These are phyloP conservation scores for Aspergillus sp. DNA, from an alignment of 2,329 filamentous ascomycete genomes.

Conservation along the genomic window DNA sequence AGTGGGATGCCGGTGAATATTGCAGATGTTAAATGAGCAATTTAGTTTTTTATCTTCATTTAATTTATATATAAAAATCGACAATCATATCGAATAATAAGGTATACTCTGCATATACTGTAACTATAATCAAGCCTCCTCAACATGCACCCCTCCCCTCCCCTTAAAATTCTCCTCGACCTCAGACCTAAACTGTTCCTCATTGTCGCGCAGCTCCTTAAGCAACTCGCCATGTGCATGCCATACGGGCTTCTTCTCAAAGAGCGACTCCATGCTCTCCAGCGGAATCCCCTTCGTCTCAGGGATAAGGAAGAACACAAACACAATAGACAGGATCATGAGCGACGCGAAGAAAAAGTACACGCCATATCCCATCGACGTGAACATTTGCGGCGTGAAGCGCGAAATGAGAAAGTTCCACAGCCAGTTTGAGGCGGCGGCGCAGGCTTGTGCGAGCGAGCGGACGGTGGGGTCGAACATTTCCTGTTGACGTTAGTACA, in stretches of 20 bases:
- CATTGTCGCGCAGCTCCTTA: slow-evolving; percentile 32
- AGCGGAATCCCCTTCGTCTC: slow-evolving; percentile 67
- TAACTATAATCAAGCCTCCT: not conserved
- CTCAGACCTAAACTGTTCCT: slow-evolving; percentile 33
- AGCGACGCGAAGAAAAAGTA: slow-evolving; percentile 67
- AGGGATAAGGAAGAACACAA: slow-evolving; percentile 61
- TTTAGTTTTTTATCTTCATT: not conserved
- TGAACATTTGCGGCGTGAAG: slow-evolving; percentile 46
- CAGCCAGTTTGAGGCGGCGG: slow-evolving; percentile 44
- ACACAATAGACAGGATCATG: slow-evolving; percentile 58
- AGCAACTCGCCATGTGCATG: slow-evolving; percentile 36
- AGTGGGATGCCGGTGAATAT: slow-evolving; percentile 37
- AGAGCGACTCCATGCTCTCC: slow-evolving; percentile 64
- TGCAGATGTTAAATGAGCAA: not conserved
- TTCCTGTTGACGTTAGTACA: slow-evolving; percentile 41
- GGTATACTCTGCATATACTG: not conserved
- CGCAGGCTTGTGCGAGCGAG: slow-evolving; percentile 70
- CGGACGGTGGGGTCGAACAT: slow-evolving; percentile 73
- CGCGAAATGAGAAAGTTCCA: slow-evolving; percentile 40
- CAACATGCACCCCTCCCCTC: slow-evolving; percentile 2
- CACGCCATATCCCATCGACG: slow-evolving; percentile 55
- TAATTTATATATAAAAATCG: not conserved
- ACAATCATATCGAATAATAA: no score
- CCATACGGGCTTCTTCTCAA: slow-evolving; percentile 43
- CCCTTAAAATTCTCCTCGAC: slow-evolving; percentile 20